These are phyloP conservation scores for Trichoderma asperelloides DNA, from an alignment of 495 filamentous ascomycete genomes.

Conservation along the genomic window DNA sequence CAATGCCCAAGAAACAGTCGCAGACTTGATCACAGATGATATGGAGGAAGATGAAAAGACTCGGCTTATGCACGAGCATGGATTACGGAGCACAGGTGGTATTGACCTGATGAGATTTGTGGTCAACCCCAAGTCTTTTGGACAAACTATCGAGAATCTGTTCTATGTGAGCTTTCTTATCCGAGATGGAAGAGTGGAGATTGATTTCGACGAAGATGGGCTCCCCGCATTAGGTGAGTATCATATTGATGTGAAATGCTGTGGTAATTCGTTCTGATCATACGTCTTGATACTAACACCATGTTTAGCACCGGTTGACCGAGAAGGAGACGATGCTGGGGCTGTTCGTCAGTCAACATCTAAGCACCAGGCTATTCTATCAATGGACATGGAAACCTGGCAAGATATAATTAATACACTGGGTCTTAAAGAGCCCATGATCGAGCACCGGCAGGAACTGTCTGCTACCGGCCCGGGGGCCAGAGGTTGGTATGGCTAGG, in stretches of 20 bases:
- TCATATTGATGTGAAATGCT: background rate
- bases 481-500: conserved; percentile 71
- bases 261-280: background rate
- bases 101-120: conserved; percentile 74
- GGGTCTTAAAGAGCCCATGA: conserved; percentile 66
- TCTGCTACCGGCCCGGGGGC: conserved; percentile 40
- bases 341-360: conserved; percentile 33
- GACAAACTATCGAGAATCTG: conserved; percentile 93
- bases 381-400: conserved; percentile 79
- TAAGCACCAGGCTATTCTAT: conserved; percentile 76
- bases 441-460: conserved; percentile 68
- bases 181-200: conserved; percentile 66
- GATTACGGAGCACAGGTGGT: conserved; percentile 53
- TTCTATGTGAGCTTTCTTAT: conserved; percentile 96
- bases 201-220: conserved; percentile 52
- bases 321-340: conserved; percentile 18
- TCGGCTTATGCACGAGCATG: conserved; percentile 41
- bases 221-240: conserved; percentile 67
- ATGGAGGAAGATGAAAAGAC: conserved; percentile 28
- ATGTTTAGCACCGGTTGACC: conserved; percentile 16
- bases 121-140: conserved; percentile 81
- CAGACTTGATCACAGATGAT: conserved; percentile 28
- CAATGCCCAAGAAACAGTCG: conserved; percentile 31
- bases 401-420: conserved; percentile 62
- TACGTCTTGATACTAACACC: conserved; percentile 5